A percentile compares a stretch with the other conserved stretches of the same genome.
Evolutionary conservation across 495 filamentous ascomycete species (phyloP).

Genomic region (Penicillium silybi): DNA sequence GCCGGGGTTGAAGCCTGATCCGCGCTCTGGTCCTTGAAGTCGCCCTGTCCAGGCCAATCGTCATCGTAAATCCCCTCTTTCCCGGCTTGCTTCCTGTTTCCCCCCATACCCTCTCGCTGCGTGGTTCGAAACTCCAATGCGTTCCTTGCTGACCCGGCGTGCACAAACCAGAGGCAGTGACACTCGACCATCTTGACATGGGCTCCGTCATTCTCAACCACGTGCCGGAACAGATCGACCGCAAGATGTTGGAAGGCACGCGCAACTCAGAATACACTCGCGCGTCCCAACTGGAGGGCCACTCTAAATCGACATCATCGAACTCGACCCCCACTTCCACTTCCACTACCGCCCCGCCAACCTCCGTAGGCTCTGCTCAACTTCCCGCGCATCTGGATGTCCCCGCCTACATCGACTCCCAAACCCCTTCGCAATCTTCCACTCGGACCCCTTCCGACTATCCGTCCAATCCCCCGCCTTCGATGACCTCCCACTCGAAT

Average conservation of each 20-base stretch:
- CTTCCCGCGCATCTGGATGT: constrained; percentile 35
- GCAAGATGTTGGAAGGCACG: constrained; percentile 49
- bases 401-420: constrained; percentile 39
- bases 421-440: constrained; percentile 24
- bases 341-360: constrained; percentile 38
- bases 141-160: constrained; percentile 12
- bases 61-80: constrained; percentile 18
- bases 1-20: not conserved
- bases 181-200: constrained; percentile 40
- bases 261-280: constrained; percentile 33
- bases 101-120: constrained; percentile 3
- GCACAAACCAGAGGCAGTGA: constrained; percentile 4
- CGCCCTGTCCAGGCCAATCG: constrained; percentile 13
- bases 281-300: constrained; percentile 14
- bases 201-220: constrained; percentile 45
- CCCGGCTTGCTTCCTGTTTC: constrained; percentile 2
- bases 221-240: constrained; percentile 40
- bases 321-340: constrained; percentile 39
- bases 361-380: constrained; percentile 34
- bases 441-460: constrained; percentile 26
- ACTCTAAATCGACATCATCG: constrained; percentile 30
- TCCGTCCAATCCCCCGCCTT: constrained; percentile 22
- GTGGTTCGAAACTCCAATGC: constrained; percentile 4
- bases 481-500: constrained; percentile 32
- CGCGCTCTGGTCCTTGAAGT: constrained; percentile 22